A percentile compares a stretch with the other conserved stretches of the same genome.
Evolutionary conservation across 1,284 basidiomycete genomes (phyloP).

Genomic region (Laetiporus sulphureus): DNA sequence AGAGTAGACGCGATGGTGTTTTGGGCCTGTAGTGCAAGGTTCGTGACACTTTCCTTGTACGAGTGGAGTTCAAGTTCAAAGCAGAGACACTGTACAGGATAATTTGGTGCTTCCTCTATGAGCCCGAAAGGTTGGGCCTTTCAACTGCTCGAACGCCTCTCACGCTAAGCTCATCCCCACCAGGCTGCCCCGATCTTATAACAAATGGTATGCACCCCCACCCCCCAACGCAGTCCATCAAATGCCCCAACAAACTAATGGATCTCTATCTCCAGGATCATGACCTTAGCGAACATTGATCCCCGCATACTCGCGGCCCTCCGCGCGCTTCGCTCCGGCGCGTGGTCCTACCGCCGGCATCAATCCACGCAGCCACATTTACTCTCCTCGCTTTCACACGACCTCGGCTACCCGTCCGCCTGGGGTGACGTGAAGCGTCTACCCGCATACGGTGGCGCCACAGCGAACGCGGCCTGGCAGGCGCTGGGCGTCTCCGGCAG

Average conservation of each 20-base stretch:
- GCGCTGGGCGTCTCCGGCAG: slow-evolving; percentile 44
- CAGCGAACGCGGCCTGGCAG: slow-evolving; percentile 47
- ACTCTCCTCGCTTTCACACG: slow-evolving; percentile 38
- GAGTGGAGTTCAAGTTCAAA: not conserved
- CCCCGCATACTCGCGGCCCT: slow-evolving; percentile 46
- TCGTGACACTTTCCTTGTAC: slow-evolving; percentile 13
- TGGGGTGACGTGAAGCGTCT: slow-evolving; percentile 58
- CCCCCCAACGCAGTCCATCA: no score
- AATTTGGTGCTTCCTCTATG: slow-evolving; percentile 82
- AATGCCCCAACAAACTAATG: no score
- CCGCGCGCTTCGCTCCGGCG: slow-evolving; percentile 42
- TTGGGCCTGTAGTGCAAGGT: slow-evolving; percentile 73
- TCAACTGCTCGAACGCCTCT: not conserved
- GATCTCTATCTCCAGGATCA: no score
- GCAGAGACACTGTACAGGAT: slow-evolving; percentile 38
- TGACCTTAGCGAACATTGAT: slow-evolving; percentile 61
- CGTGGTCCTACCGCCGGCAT: slow-evolving; percentile 51
- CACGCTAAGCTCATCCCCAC: not conserved
- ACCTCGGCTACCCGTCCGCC: slow-evolving; percentile 48
- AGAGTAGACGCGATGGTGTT: slow-evolving; percentile 62
- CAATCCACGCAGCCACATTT: slow-evolving; percentile 32
- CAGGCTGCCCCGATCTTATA: slow-evolving; percentile 66
- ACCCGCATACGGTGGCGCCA: slow-evolving; percentile 52
- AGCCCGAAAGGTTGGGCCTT: slow-evolving; percentile 51
- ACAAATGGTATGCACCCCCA: slow-evolving; percentile 56